Percentiles rank a stretch among this genome's conserved stretches.
Conservation (phyloP, 2,329 filamentous ascomycete species). For the Colletotrichum ledebouriae region DNA sequence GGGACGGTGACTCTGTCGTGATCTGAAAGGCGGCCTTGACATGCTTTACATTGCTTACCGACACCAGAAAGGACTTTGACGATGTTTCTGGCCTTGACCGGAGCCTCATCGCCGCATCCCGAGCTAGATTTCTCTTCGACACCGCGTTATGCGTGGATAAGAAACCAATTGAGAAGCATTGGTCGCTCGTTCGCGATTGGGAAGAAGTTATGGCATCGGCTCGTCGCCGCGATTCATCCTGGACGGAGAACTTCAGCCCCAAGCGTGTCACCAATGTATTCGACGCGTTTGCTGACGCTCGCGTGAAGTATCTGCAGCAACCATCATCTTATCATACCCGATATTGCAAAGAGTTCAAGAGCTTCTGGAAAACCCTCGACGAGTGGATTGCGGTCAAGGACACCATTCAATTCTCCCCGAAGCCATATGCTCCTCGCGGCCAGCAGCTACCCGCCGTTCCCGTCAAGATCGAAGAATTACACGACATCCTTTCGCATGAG, state of each 20-base stretch:
- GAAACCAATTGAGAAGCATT: not conserved
- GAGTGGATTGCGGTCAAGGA: not conserved
- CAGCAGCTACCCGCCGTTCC: not conserved
- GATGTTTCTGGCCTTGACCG: not conserved
- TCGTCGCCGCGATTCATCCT: not conserved
- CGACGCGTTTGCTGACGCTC: not conserved
- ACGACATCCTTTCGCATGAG: too few relatives aligned
- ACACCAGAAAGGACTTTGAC: not conserved
- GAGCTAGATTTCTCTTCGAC: not conserved
- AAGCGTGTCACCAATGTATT: not conserved
- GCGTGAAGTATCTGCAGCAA: not conserved
- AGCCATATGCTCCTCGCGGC: not conserved
- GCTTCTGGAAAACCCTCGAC: not conserved
- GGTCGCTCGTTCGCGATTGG: not conserved
- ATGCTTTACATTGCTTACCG: not conserved
- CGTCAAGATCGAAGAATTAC: not conserved
- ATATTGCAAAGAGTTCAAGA: not conserved
- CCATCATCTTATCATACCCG: not conserved
- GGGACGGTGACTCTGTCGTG: not conserved
- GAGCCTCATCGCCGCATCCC: not conserved
- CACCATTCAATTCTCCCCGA: not conserved
- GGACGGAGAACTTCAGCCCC: not conserved
- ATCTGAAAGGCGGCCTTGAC: not conserved
- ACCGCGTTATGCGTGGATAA: not conserved
- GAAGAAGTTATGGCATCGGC: not conserved